Conservation (phyloP, 306 rosid species). For the Albizia julibrissin region DNA sequence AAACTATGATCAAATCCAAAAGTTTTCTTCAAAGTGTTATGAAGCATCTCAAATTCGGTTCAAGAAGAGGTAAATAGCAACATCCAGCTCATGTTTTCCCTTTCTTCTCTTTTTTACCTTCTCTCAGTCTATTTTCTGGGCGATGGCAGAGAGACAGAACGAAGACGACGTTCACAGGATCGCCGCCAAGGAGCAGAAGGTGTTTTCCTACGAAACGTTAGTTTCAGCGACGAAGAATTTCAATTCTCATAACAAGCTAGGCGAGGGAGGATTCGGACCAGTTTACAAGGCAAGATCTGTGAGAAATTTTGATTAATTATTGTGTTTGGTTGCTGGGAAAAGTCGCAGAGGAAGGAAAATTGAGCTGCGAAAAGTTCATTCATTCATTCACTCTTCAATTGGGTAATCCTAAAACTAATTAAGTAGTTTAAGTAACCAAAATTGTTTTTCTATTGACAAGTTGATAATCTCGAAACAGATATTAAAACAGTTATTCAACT, state of each 20-base stretch:
- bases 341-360: not conserved
- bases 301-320: not conserved
- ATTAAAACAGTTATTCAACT: not conserved
- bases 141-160: conserved; percentile 41
- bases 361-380: not conserved
- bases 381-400: not conserved
- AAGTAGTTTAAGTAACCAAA: not conserved
- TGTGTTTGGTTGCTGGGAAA: conserved; percentile 26
- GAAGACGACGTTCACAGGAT: conserved; percentile 79
- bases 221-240: conserved; percentile 75
- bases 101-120: not conserved
- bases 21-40: conserved; percentile 49
- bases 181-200: conserved; percentile 83
- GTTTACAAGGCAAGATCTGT: conserved; percentile 70
- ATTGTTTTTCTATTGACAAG: not conserved
- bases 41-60: conserved; percentile 50
- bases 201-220: conserved; percentile 59
- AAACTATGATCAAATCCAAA: conserved; percentile 57
- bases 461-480: not conserved
- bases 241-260: conserved; percentile 61
- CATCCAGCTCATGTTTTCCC: conserved; percentile 14
- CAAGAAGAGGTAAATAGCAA: conserved; percentile 48
- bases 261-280: conserved; percentile 96
- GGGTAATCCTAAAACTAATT: not conserved
- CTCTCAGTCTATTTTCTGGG: not conserved